A percentile compares a stretch with the other conserved stretches of the same genome.
These are phyloP conservation scores for Gastrolobium villosum DNA, from an alignment of 306 rosid genomes.

Conservation along the genomic window DNA sequence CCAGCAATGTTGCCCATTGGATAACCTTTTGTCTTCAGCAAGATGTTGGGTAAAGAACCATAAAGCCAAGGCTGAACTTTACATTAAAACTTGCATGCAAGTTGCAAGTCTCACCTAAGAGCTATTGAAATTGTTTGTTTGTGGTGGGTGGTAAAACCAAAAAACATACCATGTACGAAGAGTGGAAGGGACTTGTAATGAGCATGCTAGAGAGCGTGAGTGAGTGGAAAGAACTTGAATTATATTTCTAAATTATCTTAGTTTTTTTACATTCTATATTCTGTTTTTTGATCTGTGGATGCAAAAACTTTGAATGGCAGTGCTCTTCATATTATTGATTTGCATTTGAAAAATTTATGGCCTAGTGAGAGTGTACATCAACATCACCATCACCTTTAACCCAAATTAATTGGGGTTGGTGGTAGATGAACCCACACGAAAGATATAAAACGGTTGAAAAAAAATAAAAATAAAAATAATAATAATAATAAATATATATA, in stretches of 20 bases:
- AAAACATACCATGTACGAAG: constrained; percentile 10
- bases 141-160: not conserved
- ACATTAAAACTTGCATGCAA: constrained; percentile 6
- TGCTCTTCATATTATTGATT: not conserved
- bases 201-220: constrained; percentile 32
- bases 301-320: not conserved
- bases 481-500: too few species aligned
- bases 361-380: too few species aligned
- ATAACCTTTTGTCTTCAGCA: not conserved
- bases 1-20: not conserved
- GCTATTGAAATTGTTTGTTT: constrained; percentile 15
- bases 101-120: constrained; percentile 8
- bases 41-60: constrained; percentile 11
- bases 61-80: not conserved
- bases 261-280: not conserved
- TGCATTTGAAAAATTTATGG: not conserved
- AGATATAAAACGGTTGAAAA: too few species aligned
- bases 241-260: not conserved
- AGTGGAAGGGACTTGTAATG: constrained; percentile 16
- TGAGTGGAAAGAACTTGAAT: constrained; percentile 1
- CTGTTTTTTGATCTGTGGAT: not conserved
- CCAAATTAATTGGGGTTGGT: too few species aligned
- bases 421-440: too few species aligned
- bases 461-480: too few species aligned
- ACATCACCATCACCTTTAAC: too few species aligned